Base-by-base conservation (phyloP, 495 filamentous ascomycete species). In the Xylaria scruposa region DNA sequence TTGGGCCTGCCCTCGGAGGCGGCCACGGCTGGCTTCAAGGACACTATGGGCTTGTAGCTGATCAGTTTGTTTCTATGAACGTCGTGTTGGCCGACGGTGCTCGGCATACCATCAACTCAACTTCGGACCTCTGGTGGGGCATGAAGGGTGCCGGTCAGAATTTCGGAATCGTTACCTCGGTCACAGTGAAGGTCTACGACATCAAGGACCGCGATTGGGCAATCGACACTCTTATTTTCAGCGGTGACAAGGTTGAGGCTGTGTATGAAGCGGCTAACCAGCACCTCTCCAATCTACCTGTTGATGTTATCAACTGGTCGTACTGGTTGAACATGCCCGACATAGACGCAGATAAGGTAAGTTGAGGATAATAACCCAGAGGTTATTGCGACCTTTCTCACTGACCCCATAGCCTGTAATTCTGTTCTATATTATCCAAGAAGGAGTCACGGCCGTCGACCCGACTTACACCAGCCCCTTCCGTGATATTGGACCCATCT, bases 21-120 rank as follows among this genome's bases (percentile, higher is more conserved):
- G 90, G 90, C 33, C 87, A 90, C 72, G 89, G 90, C 29, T 83
- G 81, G 74, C 83, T 88, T 10, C 85, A 90, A 77, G 90, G 90
- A 21, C 81, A 80, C 47, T 78, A 91, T 75, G 90, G 90, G 0
- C 83, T 92, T 36, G 70, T 91, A n/a, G 78, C 84, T 9, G 90
- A 92, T 68, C 83, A 88, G 58, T 83, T 90, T 38, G 70, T 88
- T 4, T 87, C 85, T 0, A 74, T 84, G 71, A 83, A 84, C 33
- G 74, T 91, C 15, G 87, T 92, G 0, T 80, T 89, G 5, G 88
- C 89, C n/a, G 78, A 88, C 71, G 90, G 90, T 15, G 73, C 75
- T 21, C 72, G 78, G 19, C 81, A 81, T 9, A 85, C 80, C 15
- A 70, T 83, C 29, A 70, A 83, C 54, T 58, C 78, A 8, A 76